These are phyloP conservation scores for Maudiozyma barnettii DNA, from an alignment of 805 yeast genomes.

Conservation along the genomic window DNA sequence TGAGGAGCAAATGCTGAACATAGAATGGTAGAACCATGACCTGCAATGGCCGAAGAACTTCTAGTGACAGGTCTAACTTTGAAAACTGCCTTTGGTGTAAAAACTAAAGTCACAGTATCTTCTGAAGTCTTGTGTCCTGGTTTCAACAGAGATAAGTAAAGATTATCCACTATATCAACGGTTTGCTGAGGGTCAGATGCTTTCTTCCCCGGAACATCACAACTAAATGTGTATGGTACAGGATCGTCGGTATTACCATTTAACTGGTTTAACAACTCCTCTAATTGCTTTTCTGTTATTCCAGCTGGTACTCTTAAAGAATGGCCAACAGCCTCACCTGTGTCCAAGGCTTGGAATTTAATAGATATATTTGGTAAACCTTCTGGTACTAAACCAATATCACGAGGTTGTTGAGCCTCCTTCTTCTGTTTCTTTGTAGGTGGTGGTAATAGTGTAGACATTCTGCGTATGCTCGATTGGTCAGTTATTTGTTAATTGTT, in stretches of 20 bases:
- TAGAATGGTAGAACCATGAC: conserved; percentile 89
- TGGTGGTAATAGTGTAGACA: conserved; percentile 94
- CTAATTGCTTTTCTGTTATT: conserved; percentile 75
- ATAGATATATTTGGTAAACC: conserved; percentile 83
- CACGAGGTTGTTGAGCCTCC: conserved; percentile 73
- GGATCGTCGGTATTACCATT: conserved; percentile 68
- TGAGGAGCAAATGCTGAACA: conserved; percentile 92
- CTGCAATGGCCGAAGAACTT: conserved; percentile 85
- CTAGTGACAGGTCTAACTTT: conserved; percentile 87
- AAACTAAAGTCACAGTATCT: conserved; percentile 82
- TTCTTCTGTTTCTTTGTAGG: conserved; percentile 81
- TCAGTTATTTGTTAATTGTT: too few relatives aligned
- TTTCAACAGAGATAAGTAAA: conserved; percentile 71
- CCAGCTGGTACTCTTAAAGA: conserved; percentile 87
- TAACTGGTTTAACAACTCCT: conserved; percentile 74
- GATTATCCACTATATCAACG: conserved; percentile 69
- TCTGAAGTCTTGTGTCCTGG: conserved; percentile 87
- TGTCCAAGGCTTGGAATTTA: conserved; percentile 85
- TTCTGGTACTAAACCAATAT: conserved; percentile 60
- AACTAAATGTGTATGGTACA: conserved; percentile 79
- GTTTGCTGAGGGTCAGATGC: conserved; percentile 30
- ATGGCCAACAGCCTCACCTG: conserved; percentile 80
- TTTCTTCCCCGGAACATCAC: conserved; percentile 39
- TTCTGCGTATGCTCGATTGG: conserved; percentile 17
- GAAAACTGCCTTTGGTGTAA: conserved; percentile 91